phyloP scores from a whole-genome alignment of 371 early-diverging fungal species.

The Circinella umbellata region DNA sequence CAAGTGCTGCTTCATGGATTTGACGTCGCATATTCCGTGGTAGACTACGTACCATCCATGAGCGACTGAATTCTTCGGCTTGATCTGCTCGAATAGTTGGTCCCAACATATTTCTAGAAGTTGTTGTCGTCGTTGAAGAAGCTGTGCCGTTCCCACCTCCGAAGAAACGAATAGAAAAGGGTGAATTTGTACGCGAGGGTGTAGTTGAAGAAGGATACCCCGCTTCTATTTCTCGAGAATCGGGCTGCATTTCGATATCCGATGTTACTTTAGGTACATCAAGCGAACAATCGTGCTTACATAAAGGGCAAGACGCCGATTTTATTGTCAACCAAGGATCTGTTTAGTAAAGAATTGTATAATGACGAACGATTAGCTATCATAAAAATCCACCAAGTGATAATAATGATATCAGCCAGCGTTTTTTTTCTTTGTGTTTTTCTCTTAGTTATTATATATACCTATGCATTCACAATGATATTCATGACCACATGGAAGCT shows the following conservation, averaged over 20 bases:
- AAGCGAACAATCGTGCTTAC: constrained; percentile 57
- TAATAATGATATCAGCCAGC: too few species aligned
- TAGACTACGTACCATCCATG: constrained; percentile 53
- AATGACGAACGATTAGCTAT: too few species aligned
- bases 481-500: constrained; percentile 78
- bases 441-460: constrained; percentile 32
- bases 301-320: constrained; percentile 59
- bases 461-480: constrained; percentile 88
- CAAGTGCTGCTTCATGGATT: constrained; percentile 30
- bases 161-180: not conserved
- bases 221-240: not conserved
- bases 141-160: not conserved
- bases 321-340: constrained; percentile 63
- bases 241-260: not conserved
- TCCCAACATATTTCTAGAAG: constrained; percentile 38
- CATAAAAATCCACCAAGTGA: too few species aligned
- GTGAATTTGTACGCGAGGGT: constrained; percentile 4
- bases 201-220: not conserved
- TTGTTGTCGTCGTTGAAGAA: not conserved
- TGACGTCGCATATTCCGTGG: constrained; percentile 56
- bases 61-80: constrained; percentile 47
- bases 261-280: constrained; percentile 26
- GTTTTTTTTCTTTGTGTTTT: not conserved
- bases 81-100: constrained; percentile 48
- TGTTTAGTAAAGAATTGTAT: constrained; percentile 8